A percentile compares a stretch with the other conserved stretches of the same genome.
Conservation (phyloP, 2,329 filamentous ascomycete genomes). For the Rhynchosporium graminicola region DNA sequence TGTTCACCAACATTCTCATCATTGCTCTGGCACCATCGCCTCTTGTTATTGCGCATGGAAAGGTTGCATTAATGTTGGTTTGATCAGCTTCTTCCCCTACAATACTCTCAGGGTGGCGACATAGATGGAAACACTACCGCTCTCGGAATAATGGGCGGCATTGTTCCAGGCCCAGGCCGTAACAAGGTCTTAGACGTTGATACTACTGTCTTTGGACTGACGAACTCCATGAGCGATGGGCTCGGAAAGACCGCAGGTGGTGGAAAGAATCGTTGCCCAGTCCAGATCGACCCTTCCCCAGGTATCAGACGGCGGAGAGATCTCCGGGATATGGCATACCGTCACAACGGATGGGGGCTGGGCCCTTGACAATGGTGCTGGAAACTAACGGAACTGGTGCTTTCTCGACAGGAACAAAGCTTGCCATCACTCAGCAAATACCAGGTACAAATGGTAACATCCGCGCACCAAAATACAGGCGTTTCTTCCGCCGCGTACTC, state of each 20-base stretch:
- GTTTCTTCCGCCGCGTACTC: conserved; percentile 33
- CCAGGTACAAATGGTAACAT: conserved; percentile 47
- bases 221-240: conserved; percentile 22
- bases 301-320: conserved; percentile 55
- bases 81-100: not conserved
- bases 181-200: conserved; percentile 48
- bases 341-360: conserved; percentile 66
- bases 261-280: conserved; percentile 49
- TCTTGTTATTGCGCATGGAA: conserved; percentile 61
- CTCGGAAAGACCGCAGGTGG: conserved; percentile 27
- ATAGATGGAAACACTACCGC: conserved; percentile 47
- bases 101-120: conserved; percentile 36
- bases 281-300: conserved; percentile 60
- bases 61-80: conserved; percentile 48
- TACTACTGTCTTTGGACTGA: conserved; percentile 47
- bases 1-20: conserved; percentile 35
- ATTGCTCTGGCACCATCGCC: conserved; percentile 50
- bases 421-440: conserved; percentile 55
- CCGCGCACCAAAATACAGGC: conserved; percentile 35
- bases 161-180: conserved; percentile 45
- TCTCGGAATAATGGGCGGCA: conserved; percentile 45
- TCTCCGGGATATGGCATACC: conserved; percentile 66
- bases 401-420: conserved; percentile 49
- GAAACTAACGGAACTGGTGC: conserved; percentile 62
- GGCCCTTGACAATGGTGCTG: conserved; percentile 46